Evolutionary conservation across 495 filamentous ascomycete genomes (phyloP).

Genomic region (Penicillium ucsense): DNA sequence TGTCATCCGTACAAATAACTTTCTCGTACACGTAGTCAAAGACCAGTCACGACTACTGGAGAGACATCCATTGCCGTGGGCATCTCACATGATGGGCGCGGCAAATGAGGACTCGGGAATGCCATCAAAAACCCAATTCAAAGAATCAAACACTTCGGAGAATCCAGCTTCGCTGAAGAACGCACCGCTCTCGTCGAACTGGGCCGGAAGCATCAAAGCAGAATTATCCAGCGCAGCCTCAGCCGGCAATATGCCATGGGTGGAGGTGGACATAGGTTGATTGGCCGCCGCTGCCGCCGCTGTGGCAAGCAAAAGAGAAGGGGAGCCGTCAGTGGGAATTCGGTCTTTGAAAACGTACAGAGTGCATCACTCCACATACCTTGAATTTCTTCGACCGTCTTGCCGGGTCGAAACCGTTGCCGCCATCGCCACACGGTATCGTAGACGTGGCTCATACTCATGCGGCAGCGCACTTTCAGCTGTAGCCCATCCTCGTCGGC

Average conservation of each 20-base stretch:
- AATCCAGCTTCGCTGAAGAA: slow-evolving; percentile 39
- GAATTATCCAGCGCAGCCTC: slow-evolving; percentile 26
- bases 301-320: neutral
- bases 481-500: slow-evolving; percentile 30
- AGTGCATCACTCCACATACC: slow-evolving; percentile 8
- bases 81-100: slow-evolving; percentile 11
- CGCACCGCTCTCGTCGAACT: slow-evolving; percentile 32
- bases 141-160: slow-evolving; percentile 38
- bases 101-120: slow-evolving; percentile 35
- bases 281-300: slow-evolving; percentile 20
- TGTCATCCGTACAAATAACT: too few species aligned
- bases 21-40: too few species aligned
- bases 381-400: slow-evolving; percentile 33
- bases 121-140: slow-evolving; percentile 42
- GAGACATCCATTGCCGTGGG: too few species aligned
- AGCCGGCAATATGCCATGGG: slow-evolving; percentile 17
- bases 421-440: slow-evolving; percentile 43
- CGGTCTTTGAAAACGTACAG: too few species aligned
- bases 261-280: slow-evolving; percentile 17
- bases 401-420: slow-evolving; percentile 34
- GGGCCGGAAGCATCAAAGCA: slow-evolving; percentile 26
- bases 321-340: too few species aligned
- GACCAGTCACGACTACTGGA: too few species aligned
- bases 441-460: slow-evolving; percentile 45
- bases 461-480: slow-evolving; percentile 37